phyloP scores from a whole-genome alignment of 441 rosid species.

The Populus trichocarpa region DNA sequence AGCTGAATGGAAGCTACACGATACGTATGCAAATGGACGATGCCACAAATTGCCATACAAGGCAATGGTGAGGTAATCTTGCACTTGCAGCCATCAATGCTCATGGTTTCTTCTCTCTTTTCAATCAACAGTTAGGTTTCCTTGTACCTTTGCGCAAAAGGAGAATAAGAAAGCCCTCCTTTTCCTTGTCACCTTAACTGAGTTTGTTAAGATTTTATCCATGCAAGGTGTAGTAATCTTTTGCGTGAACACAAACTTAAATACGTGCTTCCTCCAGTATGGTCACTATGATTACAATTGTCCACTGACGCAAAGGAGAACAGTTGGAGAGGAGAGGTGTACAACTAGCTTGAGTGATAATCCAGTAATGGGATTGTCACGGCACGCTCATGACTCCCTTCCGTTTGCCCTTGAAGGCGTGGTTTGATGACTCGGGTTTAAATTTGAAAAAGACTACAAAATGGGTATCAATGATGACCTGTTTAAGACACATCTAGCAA shows the following conservation, averaged over 20 bases:
- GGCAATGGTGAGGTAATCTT: not conserved
- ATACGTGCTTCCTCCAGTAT: not conserved
- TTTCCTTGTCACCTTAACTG: not conserved
- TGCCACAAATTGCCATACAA: not conserved
- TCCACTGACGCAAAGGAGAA: not conserved
- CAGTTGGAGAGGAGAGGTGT: not conserved
- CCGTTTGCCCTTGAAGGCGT: not conserved
- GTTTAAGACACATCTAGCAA: too few relatives aligned
- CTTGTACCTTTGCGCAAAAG: not conserved
- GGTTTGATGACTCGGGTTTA: not conserved
- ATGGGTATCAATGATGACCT: not conserved
- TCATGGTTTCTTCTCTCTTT: too few relatives aligned
- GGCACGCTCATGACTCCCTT: not conserved
- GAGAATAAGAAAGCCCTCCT: not conserved
- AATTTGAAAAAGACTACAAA: not conserved
- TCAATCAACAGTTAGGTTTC: not conserved
- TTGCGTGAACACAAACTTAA: not conserved
- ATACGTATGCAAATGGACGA: not conserved
- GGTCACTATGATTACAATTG: not conserved
- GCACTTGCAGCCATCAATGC: not conserved
- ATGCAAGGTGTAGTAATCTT: not conserved
- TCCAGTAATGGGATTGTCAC: not conserved
- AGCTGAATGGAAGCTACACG: not conserved
- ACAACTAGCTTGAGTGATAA: not conserved
- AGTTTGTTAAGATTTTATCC: not conserved